These are phyloP conservation scores for Lentinula edodes DNA, from an alignment of 768 basidiomycete species.

Conservation along the genomic window DNA sequence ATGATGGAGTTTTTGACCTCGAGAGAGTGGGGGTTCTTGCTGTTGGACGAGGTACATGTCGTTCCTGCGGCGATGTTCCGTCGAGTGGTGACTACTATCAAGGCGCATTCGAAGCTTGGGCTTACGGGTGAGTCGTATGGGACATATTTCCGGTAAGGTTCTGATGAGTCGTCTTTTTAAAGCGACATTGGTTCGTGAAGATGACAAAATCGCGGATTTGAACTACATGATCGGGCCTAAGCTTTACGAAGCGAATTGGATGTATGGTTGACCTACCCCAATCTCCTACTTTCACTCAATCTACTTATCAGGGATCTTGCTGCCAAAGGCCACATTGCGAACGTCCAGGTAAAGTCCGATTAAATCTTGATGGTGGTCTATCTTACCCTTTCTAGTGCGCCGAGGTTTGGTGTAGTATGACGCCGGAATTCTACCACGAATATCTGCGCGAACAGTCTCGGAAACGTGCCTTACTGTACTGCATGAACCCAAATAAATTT, in stretches of 20 bases:
- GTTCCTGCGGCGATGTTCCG: constrained; percentile 99
- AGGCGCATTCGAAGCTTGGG: constrained; percentile 97
- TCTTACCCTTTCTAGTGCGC: constrained; percentile 62
- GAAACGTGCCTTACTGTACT: constrained; percentile 93
- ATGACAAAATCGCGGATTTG: constrained; percentile 97
- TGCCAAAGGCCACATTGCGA: constrained; percentile 98
- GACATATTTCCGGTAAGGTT: not conserved
- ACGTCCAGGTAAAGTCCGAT: constrained; percentile 78
- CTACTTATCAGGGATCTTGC: constrained; percentile 69
- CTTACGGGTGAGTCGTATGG: constrained; percentile 62
- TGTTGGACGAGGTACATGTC: constrained; percentile 98
- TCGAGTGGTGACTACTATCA: constrained; percentile 95
- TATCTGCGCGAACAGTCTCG: constrained; percentile 90
- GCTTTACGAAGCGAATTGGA: constrained; percentile 99
- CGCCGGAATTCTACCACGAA: constrained; percentile 97
- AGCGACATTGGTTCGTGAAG: constrained; percentile 98
- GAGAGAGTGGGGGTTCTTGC: constrained; percentile 98
- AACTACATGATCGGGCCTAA: constrained; percentile 99
- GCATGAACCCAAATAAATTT: constrained; percentile 99
- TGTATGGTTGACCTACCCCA: constrained; percentile 37
- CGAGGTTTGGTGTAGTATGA: constrained; percentile 99
- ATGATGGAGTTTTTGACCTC: constrained; percentile 99
- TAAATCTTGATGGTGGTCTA: not conserved
- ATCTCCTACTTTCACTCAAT: constrained; percentile 10
- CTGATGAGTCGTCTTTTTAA: constrained; percentile 1